Evolutionary conservation across 345 rosid genomes (phyloP), one percentile per base, ranked within the genome.

Genomic region (Murraya koenigii): DNA sequence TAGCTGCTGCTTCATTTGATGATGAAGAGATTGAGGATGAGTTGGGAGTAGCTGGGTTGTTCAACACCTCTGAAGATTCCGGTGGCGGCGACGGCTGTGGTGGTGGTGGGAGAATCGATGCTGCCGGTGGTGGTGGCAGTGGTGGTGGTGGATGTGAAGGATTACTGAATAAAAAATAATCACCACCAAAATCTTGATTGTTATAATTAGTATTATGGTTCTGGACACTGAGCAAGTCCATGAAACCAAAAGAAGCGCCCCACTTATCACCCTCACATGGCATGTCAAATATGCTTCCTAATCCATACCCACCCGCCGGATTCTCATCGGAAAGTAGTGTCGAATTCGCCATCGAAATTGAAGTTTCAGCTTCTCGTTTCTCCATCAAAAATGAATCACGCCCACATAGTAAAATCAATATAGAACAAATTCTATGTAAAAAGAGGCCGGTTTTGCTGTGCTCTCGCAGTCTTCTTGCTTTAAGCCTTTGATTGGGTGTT

Each of bases 1-100:
- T 73, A 17, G 30, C 90, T 11, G 44, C 89, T 11, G 87, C 89
- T 81, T 91, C 97, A 58, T 92, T 92, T 0, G 97, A 96, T 2
- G 94, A 96, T 5, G 89, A 86, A 8, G 99, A 96, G 80, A 90
- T 77, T 39, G 97, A 94, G 3, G 94, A 86, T 7, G 99, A 96
- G 88, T 94, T 91, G 7, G 97, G 97, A 38, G 99, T 91, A 25
- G 94, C 80, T 17, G 97, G 97, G 75, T 83, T 78, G 82, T 87
- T 93, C 71, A 89, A 74, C 28, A 92, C 97, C 86, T 96, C 99
- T 6, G 97, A 89, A 17, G 93, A 88, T 76, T 89, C 96, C 67
- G 82, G 85, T 6, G 79, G 83, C 84, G 89, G 88, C 7, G 92
- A 83, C 22, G 22, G 58, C 9, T 82, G 82, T 59, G 77, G 82